Conservation (phyloP, 345 rosid genomes). For the Hibiscus tridactylites region DNA sequence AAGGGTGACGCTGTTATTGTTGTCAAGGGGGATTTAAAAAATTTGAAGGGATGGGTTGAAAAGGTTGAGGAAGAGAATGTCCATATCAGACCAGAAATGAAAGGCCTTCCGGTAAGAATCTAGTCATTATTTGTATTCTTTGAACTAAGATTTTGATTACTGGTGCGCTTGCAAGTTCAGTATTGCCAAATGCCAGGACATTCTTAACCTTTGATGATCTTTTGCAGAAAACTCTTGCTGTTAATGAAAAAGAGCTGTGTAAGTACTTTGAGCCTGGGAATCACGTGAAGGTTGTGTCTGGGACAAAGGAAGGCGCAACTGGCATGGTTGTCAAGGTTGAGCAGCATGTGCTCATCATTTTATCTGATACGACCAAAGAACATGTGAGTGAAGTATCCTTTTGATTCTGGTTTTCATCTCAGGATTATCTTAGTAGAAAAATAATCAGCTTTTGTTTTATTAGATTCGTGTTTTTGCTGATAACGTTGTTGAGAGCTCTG, state of each 20-base stretch:
- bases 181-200: background rate
- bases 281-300: slow-evolving; percentile 93
- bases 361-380: slow-evolving; percentile 92
- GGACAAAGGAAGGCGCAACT: slow-evolving; percentile 88
- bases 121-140: background rate
- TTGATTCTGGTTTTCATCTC: background rate
- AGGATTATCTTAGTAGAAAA: background rate
- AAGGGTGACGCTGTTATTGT: slow-evolving; percentile 96
- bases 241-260: slow-evolving; percentile 83
- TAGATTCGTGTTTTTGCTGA: slow-evolving; percentile 92
- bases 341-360: slow-evolving; percentile 81
- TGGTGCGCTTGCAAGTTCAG: background rate
- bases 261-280: slow-evolving; percentile 96
- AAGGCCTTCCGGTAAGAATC: slow-evolving; percentile 85
- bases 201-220: slow-evolving; percentile 11
- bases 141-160: background rate
- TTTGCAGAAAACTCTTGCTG: slow-evolving; percentile 75
- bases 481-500: slow-evolving; percentile 95
- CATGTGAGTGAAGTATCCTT: slow-evolving; percentile 43
- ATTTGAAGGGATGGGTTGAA: slow-evolving; percentile 96
- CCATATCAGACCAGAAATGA: slow-evolving; percentile 76
- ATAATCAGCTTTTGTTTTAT: slow-evolving; percentile 15
- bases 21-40: slow-evolving; percentile 88
- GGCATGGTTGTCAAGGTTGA: slow-evolving; percentile 99
- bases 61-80: slow-evolving; percentile 97